Evolutionary conservation across 1,284 basidiomycete species (phyloP).

Genomic region (Microbotryum saponariae): DNA sequence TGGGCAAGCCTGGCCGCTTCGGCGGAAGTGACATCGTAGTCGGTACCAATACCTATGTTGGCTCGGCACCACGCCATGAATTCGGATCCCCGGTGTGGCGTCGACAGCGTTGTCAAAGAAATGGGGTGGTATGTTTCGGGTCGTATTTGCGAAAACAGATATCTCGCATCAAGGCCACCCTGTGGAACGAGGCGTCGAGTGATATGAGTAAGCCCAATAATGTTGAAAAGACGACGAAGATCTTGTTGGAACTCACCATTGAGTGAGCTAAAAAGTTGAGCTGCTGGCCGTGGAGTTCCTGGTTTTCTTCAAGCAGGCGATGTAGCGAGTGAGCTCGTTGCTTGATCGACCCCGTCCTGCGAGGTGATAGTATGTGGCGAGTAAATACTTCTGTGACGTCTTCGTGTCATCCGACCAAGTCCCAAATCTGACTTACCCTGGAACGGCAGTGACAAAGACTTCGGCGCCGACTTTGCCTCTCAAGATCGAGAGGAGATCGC

Average conservation of each 20-base stretch:
- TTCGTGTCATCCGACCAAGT: conserved; percentile 1
- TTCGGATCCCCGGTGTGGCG: conserved; percentile 90
- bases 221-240: no score
- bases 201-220: background rate
- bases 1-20: conserved; percentile 37
- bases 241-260: conserved; percentile 52
- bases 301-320: conserved; percentile 59
- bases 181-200: conserved; percentile 7
- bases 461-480: conserved; percentile 78
- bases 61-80: conserved; percentile 99
- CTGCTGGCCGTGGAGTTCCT: conserved; percentile 54
- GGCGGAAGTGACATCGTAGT: conserved; percentile 34
- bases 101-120: conserved; percentile 81
- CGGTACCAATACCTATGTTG: conserved; percentile 70
- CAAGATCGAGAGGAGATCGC: conserved; percentile 73
- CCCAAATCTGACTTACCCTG: conserved; percentile 54
- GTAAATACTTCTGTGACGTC: background rate
- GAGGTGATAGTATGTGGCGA: background rate
- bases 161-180: conserved; percentile 85
- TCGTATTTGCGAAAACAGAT: conserved; percentile 77
- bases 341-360: conserved; percentile 81
- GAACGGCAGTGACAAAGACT: conserved; percentile 91
- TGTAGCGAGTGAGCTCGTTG: conserved; percentile 75
- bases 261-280: conserved; percentile 93
- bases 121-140: conserved; percentile 77